phyloP scores from a whole-genome alignment of 768 basidiomycete genomes.

The Trametopsis cervina region DNA sequence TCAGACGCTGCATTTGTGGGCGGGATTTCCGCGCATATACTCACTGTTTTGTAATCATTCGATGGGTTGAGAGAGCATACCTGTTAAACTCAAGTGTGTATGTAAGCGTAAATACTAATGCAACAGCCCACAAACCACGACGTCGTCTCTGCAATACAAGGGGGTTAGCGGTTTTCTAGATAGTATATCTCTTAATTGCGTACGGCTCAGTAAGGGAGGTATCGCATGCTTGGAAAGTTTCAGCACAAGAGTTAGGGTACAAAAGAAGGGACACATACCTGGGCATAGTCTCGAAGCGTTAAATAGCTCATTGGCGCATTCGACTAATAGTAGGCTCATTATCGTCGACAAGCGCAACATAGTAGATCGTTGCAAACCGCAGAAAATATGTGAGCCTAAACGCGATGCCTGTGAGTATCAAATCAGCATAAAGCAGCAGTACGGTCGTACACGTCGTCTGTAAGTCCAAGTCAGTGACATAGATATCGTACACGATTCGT shows the following conservation, averaged over 20 bases:
- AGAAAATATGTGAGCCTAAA: slow-evolving; percentile 83
- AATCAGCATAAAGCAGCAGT: not conserved
- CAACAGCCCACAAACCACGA: slow-evolving; percentile 21
- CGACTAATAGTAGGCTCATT: slow-evolving; percentile 37
- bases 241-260: not conserved
- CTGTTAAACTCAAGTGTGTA: slow-evolving; percentile 38
- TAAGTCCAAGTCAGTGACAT: too few relatives aligned
- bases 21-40: slow-evolving; percentile 32
- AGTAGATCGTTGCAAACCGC: slow-evolving; percentile 37
- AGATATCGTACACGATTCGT: too few relatives aligned
- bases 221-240: slow-evolving; percentile 58
- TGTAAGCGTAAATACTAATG: slow-evolving; percentile 51
- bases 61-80: slow-evolving; percentile 79
- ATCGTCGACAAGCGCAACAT: not conserved
- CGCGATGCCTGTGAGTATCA: not conserved
- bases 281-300: slow-evolving; percentile 73
- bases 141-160: slow-evolving; percentile 22
- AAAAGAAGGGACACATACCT: slow-evolving; percentile 32
- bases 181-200: slow-evolving; percentile 15
- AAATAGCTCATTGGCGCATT: slow-evolving; percentile 82
- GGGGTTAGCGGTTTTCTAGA: not conserved
- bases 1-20: slow-evolving; percentile 3
- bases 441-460: slow-evolving; percentile 49
- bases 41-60: slow-evolving; percentile 87
- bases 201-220: slow-evolving; percentile 76